Evolutionary conservation across 345 rosid genomes (phyloP), one percentile per base, ranked within the genome.

Genomic region (Bretschneidera sinensis): DNA sequence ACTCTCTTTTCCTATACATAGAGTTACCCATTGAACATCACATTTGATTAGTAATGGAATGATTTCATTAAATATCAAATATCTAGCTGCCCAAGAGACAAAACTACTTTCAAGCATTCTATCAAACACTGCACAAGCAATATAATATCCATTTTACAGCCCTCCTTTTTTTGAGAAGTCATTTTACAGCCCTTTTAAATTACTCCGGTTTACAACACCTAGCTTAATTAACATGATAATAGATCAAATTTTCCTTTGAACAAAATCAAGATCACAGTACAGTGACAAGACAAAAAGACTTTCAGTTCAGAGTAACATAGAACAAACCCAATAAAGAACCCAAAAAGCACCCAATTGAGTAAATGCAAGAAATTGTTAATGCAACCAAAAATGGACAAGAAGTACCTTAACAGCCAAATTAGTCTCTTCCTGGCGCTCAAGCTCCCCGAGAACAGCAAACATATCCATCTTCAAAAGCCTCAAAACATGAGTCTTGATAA

Each of bases 361-460:
- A 17, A 14, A 60, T 35, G 1, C 6, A 10, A 24, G 13, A 17
- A 35, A 34, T 4, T 16, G 13, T 23, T 14, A 5, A 51, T 9
- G 10, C n/a, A 34, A 13, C 19, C 34, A 67, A 50, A n/a, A n/a
- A n/a, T n/a, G 39, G 54, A 21, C 1, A 13, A 39, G 18, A 21
- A 45, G 48, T 48, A 92, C 96, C 94, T 85, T 89, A 34, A 69
- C 62, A 52, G 96, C 91, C 50, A 92, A 61, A 20, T 63, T 53
- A 65, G 87, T 87, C 74, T 89, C 97, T 56, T 81, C 85, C 28
- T 89, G 98, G 61, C 98, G 81, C 79, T 89, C 88, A 69, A 92
- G 91, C 78, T 92, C 97, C 53, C 72, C 66, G 13, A 92, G 78
- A 54, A 81, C 96, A 71, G 97, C 85, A 67, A 89, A 59, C 85